These are phyloP conservation scores for Zygoascus tannicola DNA, from an alignment of 805 yeast species.

Conservation along the genomic window DNA sequence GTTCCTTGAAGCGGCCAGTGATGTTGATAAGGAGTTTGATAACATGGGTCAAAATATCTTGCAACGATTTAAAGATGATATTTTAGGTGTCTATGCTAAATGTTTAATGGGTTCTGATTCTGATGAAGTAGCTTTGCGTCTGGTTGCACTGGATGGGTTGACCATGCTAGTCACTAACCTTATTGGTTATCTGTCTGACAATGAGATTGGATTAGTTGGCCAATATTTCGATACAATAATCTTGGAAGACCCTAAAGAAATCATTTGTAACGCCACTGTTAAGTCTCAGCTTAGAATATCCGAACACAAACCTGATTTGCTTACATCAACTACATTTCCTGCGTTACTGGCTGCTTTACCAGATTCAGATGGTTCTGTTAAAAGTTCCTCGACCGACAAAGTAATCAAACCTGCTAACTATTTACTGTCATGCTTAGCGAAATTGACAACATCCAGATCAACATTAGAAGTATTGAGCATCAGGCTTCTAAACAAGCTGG, in stretches of 20 bases:
- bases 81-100: constrained; percentile 59
- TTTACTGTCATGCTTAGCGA: constrained; percentile 26
- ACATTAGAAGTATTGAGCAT: constrained; percentile 33
- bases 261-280: constrained; percentile 45
- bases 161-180: constrained; percentile 44
- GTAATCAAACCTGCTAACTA: constrained; percentile 15
- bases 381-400: not conserved
- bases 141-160: constrained; percentile 57
- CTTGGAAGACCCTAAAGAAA: constrained; percentile 41
- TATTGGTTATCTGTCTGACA: constrained; percentile 37
- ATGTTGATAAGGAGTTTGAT: constrained; percentile 6
- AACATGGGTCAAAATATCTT: constrained; percentile 31
- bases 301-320: constrained; percentile 28
- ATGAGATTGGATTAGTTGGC: constrained; percentile 54
- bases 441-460: constrained; percentile 27
- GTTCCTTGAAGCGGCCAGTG: constrained; percentile 42
- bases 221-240: constrained; percentile 57
- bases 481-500: constrained; percentile 30
- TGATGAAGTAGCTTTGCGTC: constrained; percentile 59
- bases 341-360: constrained; percentile 44
- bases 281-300: constrained; percentile 45
- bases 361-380: constrained; percentile 24
- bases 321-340: constrained; percentile 46
- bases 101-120: constrained; percentile 58
- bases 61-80: constrained; percentile 48